Base-by-base conservation (phyloP, 768 basidiomycete genomes). In the Kondoa subrosea region DNA sequence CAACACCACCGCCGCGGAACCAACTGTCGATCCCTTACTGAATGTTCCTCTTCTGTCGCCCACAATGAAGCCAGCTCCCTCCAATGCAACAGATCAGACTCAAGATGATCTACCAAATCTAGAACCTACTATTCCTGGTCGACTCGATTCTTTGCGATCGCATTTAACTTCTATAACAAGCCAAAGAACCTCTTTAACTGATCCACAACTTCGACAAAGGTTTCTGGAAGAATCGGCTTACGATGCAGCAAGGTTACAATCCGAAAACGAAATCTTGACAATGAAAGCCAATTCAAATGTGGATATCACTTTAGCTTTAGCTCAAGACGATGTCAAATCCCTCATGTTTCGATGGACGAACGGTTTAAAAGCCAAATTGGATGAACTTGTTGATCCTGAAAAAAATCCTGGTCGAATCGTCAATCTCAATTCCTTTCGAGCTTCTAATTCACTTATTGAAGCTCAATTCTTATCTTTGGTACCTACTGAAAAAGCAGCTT, bases 331-430 rank as follows among this genome's bases (percentile, higher is more conserved):
- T 70, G 78, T 92, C 29, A 84, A 85, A 71, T 76, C 78, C 56
- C 87, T 86, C 87, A 89, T 93, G 87, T 89, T 87, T 86, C 78
- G 83, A 4, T 93, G 90, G 90, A 86, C 90, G 73, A 73, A 77
- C 21, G 32, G n/a, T 4, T 25, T 60, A 60, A 60, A 25, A 30
- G 58, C 4, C 4, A 4, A 25, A 25, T 4, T 60, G 14, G 29
- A 50, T 50, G 40, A 50, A n/a, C n/a, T n/a, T n/a, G n/a, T n/a
- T n/a, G n/a, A n/a, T n/a, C n/a, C n/a, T n/a, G n/a, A n/a, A n/a
- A n/a, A n/a, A n/a, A n/a, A n/a, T n/a, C n/a, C n/a, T n/a, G n/a
- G n/a, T 50, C 40, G 40, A 50, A 50, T 50, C 8, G 40, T 21
- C 40, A 50, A 50, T 21, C 40, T 21, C 8, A 8, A 8, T 50